Base-by-base conservation (phyloP, 2,329 filamentous ascomycete species). In the Cladosporium sp. region DNA sequence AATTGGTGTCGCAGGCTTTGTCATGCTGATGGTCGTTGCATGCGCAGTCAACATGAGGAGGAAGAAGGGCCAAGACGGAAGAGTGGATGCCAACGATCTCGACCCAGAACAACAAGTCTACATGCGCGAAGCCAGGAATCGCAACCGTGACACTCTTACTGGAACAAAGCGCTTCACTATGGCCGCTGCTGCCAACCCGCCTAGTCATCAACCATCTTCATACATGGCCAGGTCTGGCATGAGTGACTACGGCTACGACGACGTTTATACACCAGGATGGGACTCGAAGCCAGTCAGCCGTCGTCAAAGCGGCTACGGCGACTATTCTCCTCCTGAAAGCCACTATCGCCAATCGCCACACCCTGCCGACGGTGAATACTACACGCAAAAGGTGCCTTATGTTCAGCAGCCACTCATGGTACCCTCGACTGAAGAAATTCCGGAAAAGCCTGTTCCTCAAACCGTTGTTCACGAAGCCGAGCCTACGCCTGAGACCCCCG, bases 71-170 rank as follows among this genome's bases (percentile, higher is more conserved):
- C 20, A n/a, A 28, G 25, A 45, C 36, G 20, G 17, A 12, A 47
- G 17, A 13, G 20, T 55, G 19, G 52, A 55, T n/a, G 52, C 52
- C 40, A 32, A 12, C 12, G 52, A 55, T 20, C 40, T 55, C 28
- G 52, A 55, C 40, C 40, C 52, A 7, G 52, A 55, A 55, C 52
- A 55, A 47, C 52, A 55, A 47, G 40, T 35, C 40, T 55, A 55
- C 34, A 55, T 55, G 52, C 52, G 52, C 40, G 52, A 55, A 24
- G 52, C 40, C 20, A 44, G 52, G 12, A 45, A 55, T 22, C 52
- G 52, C 52, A 55, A 55, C 52, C 52, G 52, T 12, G 52, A 55
- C 32, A 55, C 52, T 7, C 52, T 55, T 10, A 55, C 52, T 17
- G 52, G 52, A 37, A 55, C 52, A 19, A 55, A 45, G 34, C 34